Percentiles rank a stretch among this genome's conserved stretches.
Evolutionary conservation across 495 filamentous ascomycete species (phyloP).

Genomic region (Chaetomium tenue): DNA sequence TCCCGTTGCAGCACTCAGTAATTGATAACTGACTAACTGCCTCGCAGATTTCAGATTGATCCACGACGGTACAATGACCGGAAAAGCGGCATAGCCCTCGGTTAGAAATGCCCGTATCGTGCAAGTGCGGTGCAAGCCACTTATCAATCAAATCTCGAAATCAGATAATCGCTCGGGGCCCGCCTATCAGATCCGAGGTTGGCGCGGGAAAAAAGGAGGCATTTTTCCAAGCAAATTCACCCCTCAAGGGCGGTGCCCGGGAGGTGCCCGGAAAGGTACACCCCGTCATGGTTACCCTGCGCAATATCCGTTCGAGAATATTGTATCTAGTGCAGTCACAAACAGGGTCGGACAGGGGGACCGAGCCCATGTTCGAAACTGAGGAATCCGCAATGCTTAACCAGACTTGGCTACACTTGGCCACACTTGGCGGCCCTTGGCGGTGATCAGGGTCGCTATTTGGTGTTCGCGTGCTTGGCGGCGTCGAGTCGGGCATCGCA

Average conservation of each 20-base stretch:
- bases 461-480: no score
- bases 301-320: background rate
- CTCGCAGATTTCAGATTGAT: background rate
- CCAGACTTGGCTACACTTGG: constrained; percentile 21
- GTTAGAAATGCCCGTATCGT: background rate
- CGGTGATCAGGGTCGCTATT: background rate
- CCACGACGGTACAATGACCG: background rate
- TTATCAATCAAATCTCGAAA: constrained; percentile 34
- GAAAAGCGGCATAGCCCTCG: background rate
- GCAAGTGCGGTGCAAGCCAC: constrained; percentile 3
- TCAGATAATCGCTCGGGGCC: constrained; percentile 21
- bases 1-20: background rate
- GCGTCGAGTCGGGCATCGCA: no score
- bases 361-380: background rate
- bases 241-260: no score
- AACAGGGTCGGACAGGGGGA: no score
- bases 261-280: no score
- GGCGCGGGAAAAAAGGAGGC: background rate
- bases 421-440: constrained; percentile 21
- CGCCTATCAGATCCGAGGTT: constrained; percentile 4
- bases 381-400: constrained; percentile 16
- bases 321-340: no score
- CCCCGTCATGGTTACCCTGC: no score
- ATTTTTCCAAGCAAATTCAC: background rate
- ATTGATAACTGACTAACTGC: background rate